phyloP scores from a whole-genome alignment of 257 asterid species.

The Vinca minor region DNA sequence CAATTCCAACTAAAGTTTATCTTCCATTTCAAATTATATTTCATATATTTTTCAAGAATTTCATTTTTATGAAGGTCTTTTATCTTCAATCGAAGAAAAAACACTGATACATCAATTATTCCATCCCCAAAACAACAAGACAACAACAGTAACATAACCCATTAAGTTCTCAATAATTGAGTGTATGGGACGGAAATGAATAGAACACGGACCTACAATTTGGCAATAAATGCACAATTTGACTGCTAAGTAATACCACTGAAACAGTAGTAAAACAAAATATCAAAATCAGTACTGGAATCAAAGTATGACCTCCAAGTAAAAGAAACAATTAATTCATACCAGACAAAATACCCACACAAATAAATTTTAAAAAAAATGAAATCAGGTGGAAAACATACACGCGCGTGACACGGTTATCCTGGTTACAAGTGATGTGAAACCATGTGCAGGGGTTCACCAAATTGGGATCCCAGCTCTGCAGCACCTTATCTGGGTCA shows the following conservation, averaged over 20 bases:
- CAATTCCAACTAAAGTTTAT: not conserved
- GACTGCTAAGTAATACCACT: no score
- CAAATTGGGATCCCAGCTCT: slow-evolving; percentile 88
- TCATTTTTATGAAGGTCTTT: not conserved
- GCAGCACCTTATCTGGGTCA: slow-evolving; percentile 71
- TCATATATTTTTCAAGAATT: not conserved
- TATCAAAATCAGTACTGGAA: not conserved
- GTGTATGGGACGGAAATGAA: no score
- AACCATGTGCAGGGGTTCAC: slow-evolving; percentile 85
- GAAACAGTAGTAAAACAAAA: no score
- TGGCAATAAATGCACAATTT: no score
- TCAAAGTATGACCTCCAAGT: not conserved
- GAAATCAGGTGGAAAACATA: slow-evolving; percentile 11
- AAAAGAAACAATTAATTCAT: not conserved
- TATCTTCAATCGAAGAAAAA: not conserved
- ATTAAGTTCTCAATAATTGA: no score
- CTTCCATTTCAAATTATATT: not conserved
- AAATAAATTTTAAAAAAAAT: not conserved
- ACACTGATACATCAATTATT: not conserved
- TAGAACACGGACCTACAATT: no score
- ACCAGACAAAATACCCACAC: not conserved
- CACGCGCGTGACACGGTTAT: slow-evolving; percentile 39
- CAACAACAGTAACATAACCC: no score
- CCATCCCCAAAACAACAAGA: not conserved
- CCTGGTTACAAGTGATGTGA: slow-evolving; percentile 51